Evolutionary conservation across 306 rosid genomes (phyloP).

Genomic region (Delonix regia): DNA sequence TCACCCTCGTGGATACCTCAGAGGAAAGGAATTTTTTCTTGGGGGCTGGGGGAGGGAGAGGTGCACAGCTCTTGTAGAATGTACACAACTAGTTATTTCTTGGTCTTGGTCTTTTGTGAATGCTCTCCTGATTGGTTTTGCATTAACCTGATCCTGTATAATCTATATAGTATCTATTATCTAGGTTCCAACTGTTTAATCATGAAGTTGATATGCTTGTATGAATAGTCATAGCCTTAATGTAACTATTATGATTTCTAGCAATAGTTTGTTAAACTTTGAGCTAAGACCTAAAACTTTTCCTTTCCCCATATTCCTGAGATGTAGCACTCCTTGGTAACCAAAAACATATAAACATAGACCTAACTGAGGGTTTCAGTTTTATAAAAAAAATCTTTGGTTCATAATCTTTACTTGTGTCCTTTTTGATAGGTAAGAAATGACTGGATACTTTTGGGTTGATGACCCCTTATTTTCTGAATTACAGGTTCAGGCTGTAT

Average conservation of each 20-base stretch:
- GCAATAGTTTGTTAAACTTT: no score
- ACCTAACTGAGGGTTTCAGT: neutral
- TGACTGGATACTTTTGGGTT: neutral
- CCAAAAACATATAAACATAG: neutral
- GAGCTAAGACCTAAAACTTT: no score
- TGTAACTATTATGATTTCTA: neutral
- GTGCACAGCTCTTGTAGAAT: neutral
- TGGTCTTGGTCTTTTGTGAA: neutral
- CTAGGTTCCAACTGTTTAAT: neutral
- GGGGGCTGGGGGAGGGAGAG: neutral
- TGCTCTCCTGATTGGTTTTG: neutral
- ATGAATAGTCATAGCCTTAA: neutral
- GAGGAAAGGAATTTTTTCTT: neutral
- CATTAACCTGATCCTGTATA: neutral
- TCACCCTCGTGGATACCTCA: neutral
- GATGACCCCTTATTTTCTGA: slow-evolving; percentile 5
- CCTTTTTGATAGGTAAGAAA: neutral
- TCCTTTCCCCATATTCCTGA: no score
- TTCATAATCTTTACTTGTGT: neutral
- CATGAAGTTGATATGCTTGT: neutral
- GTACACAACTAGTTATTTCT: neutral
- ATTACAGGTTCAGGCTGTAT: slow-evolving; percentile 77
- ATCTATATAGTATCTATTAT: neutral
- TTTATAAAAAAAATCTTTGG: neutral
- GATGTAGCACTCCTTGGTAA: neutral